Base-by-base conservation (phyloP, 2,329 filamentous ascomycete species). In the Thermothelomyces thermophilus region DNA sequence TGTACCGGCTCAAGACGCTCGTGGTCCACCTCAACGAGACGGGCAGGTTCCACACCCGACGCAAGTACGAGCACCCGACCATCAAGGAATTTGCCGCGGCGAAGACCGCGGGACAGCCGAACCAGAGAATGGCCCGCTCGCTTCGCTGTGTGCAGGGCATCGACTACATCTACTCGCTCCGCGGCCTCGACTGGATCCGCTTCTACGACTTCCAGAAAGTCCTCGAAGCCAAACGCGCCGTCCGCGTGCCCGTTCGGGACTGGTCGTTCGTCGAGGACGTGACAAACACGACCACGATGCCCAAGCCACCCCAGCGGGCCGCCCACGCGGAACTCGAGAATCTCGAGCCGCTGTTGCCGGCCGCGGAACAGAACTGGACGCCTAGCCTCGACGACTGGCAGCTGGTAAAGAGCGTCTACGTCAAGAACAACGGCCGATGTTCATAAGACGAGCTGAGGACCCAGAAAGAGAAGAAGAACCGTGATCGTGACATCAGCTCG, bases 71-170 rank as follows among this genome's bases (percentile, higher is more conserved):
- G 37, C 46, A 62, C 0, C 19, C 24, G 3, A 28, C 9, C 0
- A 51, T 57, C 0, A 55, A 61, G 1, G 37, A 50, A 0, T 64
- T 63, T 31, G 51, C 69, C 53, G 60, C 44, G 0, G 2, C 39
- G 0, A 56, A 63, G 11, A 75, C 71, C 0, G 24, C 37, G 0
- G 20, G 42, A 0, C 74, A 77, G 34, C 69, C 72, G 0, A 73
- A 76, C 42, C 66, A 51, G 10, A 63, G 73, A 0, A 54, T 50
- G 5, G 56, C 50, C 1, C 64, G 75, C 2, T 58, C 62, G 0
- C 58, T 78, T 8, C 61, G 71, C 1, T 68, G 59, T 0, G 17
- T 74, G 0, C 73, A 75, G 22, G 75, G 75, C 0, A 53, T 72
- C 1, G 73, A 76, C 35, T 72, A 68, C 22, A 35, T 77, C 3